phyloP scores from a whole-genome alignment of 768 basidiomycete genomes.

The Lactifluus subvellereus region DNA sequence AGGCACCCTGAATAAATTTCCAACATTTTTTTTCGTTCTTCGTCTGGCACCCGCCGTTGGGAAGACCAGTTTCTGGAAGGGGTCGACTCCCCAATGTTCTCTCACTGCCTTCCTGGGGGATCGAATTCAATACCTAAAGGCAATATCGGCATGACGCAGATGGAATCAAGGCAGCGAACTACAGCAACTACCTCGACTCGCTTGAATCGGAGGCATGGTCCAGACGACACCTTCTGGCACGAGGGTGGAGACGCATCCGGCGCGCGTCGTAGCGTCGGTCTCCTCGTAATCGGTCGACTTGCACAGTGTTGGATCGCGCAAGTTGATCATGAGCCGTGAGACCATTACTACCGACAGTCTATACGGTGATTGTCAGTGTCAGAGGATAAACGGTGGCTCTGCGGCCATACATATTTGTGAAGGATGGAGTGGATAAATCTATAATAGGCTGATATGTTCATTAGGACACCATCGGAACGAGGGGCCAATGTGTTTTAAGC shows the following conservation, averaged over 20 bases:
- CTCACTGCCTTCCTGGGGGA: neutral
- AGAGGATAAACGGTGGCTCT: neutral
- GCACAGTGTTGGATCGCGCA: constrained; percentile 13
- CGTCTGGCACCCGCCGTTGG: neutral
- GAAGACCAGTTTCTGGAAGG: neutral
- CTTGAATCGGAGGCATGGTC: neutral
- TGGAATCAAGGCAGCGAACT: neutral
- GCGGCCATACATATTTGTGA: constrained; percentile 16
- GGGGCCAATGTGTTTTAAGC: neutral
- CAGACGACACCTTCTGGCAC: neutral
- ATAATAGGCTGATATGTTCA: neutral
- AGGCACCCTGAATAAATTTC: too few relatives aligned
- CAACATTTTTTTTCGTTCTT: too few relatives aligned
- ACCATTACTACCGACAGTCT: constrained; percentile 19
- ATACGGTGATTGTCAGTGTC: neutral
- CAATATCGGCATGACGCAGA: neutral
- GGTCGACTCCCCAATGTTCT: neutral
- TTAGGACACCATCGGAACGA: neutral
- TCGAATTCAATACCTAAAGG: neutral
- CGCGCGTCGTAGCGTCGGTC: neutral
- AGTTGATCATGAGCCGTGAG: constrained; percentile 19
- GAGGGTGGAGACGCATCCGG: constrained; percentile 6
- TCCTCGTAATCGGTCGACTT: neutral
- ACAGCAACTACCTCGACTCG: neutral
- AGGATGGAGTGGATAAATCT: neutral